Evolutionary conservation across 108 stramenopile genomes (phyloP).

Genomic region (Skeletonema potamos): DNA sequence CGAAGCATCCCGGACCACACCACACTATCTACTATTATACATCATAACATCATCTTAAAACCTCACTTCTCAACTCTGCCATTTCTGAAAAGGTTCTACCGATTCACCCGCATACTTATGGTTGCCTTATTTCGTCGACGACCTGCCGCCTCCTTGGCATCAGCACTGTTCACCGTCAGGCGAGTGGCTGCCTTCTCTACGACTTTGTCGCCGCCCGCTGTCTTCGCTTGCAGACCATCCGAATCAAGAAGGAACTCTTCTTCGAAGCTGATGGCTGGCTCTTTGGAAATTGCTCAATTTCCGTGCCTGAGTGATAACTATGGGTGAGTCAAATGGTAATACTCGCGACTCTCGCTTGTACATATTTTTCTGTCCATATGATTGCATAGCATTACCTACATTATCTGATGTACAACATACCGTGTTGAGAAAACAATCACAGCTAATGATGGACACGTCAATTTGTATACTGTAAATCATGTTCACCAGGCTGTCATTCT

Average conservation of each 20-base stretch:
- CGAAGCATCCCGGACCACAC: no score
- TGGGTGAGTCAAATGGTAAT: constrained; percentile 29
- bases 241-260: neutral
- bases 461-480: neutral
- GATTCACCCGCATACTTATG: neutral
- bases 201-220: neutral
- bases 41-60: no score
- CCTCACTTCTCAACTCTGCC: no score
- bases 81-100: no score
- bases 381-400: constrained; percentile 38
- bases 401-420: constrained; percentile 29
- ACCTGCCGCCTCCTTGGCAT: constrained; percentile 1
- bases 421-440: constrained; percentile 9
- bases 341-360: neutral
- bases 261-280: neutral
- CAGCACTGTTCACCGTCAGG: neutral
- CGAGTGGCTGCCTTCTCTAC: neutral
- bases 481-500: neutral
- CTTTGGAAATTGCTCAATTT: constrained; percentile 56
- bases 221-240: neutral
- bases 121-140: neutral
- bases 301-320: constrained; percentile 78
- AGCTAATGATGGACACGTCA: constrained; percentile 27
- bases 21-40: no score
- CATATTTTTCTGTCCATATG: constrained; percentile 7